These are phyloP conservation scores for Ascomycota sp. DNA, from an alignment of 2,329 filamentous ascomycete species.

Conservation along the genomic window DNA sequence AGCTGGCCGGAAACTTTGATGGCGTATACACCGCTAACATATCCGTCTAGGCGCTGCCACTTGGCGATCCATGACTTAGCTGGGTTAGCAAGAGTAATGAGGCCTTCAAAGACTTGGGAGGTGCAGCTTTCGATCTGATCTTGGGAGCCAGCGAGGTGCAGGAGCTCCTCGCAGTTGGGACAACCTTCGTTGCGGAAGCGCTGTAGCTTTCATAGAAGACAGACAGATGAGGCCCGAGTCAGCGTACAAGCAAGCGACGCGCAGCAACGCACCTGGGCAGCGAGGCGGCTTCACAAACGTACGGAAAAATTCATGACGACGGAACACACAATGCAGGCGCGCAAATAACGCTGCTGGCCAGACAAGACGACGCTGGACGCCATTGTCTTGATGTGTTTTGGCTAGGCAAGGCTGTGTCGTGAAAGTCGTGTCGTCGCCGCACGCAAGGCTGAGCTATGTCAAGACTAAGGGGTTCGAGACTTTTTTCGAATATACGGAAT, in stretches of 20 bases:
- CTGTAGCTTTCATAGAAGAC: constrained; percentile 18
- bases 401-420: no score
- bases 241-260: not conserved
- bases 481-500: no score
- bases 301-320: constrained; percentile 71
- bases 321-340: constrained; percentile 97
- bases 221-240: not conserved
- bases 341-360: constrained; percentile 63
- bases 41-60: constrained; percentile 81
- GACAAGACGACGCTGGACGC: constrained; percentile 44
- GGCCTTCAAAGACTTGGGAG: constrained; percentile 83
- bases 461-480: no score
- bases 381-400: no score
- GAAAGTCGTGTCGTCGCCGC: no score
- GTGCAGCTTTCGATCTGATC: constrained; percentile 86
- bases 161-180: constrained; percentile 89
- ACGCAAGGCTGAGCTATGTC: no score
- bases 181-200: constrained; percentile 77
- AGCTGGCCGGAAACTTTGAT: constrained; percentile 78
- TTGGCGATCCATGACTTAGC: constrained; percentile 80
- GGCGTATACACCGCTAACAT: constrained; percentile 78
- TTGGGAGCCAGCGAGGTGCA: constrained; percentile 57
- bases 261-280: not conserved
- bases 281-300: constrained; percentile 10
- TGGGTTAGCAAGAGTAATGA: constrained; percentile 75